A percentile compares a stretch with the other conserved stretches of the same genome.
phyloP scores from a whole-genome alignment of 352 stramenopile species.

The Aphanomyces euteiches region DNA sequence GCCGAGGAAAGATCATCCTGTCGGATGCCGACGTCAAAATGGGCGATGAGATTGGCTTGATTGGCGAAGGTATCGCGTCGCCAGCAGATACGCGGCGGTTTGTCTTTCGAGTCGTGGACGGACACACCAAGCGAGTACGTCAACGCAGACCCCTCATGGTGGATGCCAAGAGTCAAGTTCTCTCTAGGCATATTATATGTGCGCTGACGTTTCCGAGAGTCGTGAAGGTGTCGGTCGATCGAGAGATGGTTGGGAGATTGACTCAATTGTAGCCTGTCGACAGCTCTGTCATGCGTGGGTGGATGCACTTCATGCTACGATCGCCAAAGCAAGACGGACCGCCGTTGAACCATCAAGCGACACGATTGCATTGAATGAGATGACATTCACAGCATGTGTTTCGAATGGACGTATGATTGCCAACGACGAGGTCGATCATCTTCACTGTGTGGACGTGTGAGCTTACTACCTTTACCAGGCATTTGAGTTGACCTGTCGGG shows the following conservation, averaged over 20 bases:
- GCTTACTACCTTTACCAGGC: slow-evolving; percentile 1
- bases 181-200: slow-evolving; percentile 49
- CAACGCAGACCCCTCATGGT: slow-evolving; percentile 3
- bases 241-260: slow-evolving; percentile 26
- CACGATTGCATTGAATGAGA: slow-evolving; percentile 22
- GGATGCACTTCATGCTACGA: slow-evolving; percentile 35
- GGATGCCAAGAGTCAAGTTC: slow-evolving; percentile 5
- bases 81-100: slow-evolving; percentile 50
- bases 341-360: slow-evolving; percentile 45
- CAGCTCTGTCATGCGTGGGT: slow-evolving; percentile 52
- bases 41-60: slow-evolving; percentile 15
- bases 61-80: slow-evolving; percentile 26
- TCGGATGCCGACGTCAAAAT: background rate
- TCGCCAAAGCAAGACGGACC: background rate
- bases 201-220: slow-evolving; percentile 38
- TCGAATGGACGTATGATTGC: background rate
- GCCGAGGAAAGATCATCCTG: background rate
- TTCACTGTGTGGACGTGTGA: background rate
- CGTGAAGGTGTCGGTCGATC: slow-evolving; percentile 1
- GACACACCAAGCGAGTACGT: background rate
- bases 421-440: background rate
- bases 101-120: slow-evolving; percentile 55
- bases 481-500: slow-evolving; percentile 18
- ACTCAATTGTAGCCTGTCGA: slow-evolving; percentile 36
- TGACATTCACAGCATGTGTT: slow-evolving; percentile 7